Percentiles rank a stretch among this genome's conserved stretches.
phyloP scores from a whole-genome alignment of 2,329 filamentous ascomycete species.

The Fusarium miscanthi region DNA sequence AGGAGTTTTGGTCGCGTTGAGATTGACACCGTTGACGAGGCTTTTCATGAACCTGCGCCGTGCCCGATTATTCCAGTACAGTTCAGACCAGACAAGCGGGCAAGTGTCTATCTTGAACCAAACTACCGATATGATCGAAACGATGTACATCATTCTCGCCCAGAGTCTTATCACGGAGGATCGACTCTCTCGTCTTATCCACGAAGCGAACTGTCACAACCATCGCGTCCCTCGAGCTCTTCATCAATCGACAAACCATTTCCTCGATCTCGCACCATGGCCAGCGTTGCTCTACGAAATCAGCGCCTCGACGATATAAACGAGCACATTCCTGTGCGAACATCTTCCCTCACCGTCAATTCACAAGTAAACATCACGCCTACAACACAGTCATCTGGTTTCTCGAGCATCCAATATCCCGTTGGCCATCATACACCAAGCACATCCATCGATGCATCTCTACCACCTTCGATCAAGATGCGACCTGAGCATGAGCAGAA shows the following conservation, averaged over 20 bases:
- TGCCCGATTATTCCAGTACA: conserved; percentile 33
- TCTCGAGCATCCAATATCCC: conserved; percentile 55
- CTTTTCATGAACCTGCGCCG: conserved; percentile 33
- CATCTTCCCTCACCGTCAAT: conserved; percentile 50
- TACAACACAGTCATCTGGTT: conserved; percentile 44
- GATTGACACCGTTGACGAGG: conserved; percentile 33
- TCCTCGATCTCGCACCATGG: conserved; percentile 41
- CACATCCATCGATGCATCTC: conserved; percentile 56
- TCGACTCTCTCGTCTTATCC: conserved; percentile 10
- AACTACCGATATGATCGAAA: background rate
- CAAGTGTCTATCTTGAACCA: conserved; percentile 16
- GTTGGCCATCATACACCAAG: conserved; percentile 58
- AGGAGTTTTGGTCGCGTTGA: conserved; percentile 31
- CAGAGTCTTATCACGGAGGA: conserved; percentile 27
- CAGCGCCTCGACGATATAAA: conserved; percentile 49
- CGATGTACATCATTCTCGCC: background rate
- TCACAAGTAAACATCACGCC: conserved; percentile 54
- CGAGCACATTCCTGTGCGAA: conserved; percentile 51
- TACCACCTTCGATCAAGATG: conserved; percentile 43
- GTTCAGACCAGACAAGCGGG: conserved; percentile 18
- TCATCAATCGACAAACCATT: conserved; percentile 37
- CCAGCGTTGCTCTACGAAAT: conserved; percentile 17
- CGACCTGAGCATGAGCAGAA: conserved; percentile 25
- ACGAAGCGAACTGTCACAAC: conserved; percentile 31
- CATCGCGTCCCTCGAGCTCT: conserved; percentile 41